Base-by-base conservation (phyloP, 2,329 filamentous ascomycete genomes). In the Ascochyta koolunga region DNA sequence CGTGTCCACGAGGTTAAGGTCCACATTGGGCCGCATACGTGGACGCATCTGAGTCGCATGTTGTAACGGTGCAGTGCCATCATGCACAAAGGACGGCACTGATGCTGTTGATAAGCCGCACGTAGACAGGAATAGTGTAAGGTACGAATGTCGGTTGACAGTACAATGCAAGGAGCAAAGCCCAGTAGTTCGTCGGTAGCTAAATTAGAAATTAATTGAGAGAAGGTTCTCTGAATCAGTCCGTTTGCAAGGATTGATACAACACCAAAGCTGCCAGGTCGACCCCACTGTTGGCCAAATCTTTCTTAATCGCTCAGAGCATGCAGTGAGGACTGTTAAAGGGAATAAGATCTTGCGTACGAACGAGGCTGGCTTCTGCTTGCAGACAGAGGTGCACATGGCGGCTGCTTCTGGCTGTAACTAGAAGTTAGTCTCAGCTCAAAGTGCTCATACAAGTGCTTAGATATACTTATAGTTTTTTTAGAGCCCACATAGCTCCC, bases 391-490 rank as follows among this genome's bases (percentile, higher is more conserved):
- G 35, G 16, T 15, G 24, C 16, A 25, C 13, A 35, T 25, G 24
- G 24, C 22, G 38, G 32, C 18, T 39, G 18, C 25, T 22, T 15
- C 16, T 22, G 13, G 4, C 25, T 4, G 3, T 21, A 27, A 31
- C 1, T 15, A 5, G 18, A 36, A 24, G 36, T 46, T 46, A 50
- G 51, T n/a, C 11, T 39, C 7, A 24, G n/a, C 5, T 15, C 18
- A n/a, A 15, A 15, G 10, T 27, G 24, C 16, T 19, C 21, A 21
- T n/a, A 33, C 21, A 21, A 9, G n/a, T 15, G 32, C 4, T 43
- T 32, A 16, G 35, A 41, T 24, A 13, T 39, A 33, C 44, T 35
- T 7, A 15, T 52, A 59, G 16, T 36, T 40, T 56, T 56, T 56
- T 43, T 31, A 13, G 7, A 42, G 29, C 33, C 16, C 37, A 48